These are phyloP conservation scores for Rhizopus stolonifer DNA, from an alignment of 371 early-diverging fungal genomes.

Conservation along the genomic window DNA sequence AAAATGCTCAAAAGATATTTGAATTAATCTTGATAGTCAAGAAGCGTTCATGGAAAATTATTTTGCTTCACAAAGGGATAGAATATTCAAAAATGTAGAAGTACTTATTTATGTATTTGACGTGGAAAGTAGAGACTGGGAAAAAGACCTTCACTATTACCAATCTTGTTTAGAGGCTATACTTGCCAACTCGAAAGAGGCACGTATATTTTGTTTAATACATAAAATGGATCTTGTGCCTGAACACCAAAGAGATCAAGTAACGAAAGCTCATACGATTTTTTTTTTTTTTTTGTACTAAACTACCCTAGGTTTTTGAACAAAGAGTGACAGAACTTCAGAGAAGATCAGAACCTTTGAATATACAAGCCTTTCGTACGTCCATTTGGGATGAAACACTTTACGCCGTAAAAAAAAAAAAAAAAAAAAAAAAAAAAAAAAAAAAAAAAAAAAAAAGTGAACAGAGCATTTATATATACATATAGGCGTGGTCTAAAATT, in stretches of 20 bases:
- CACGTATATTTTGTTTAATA: slow-evolving; percentile 90
- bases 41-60: slow-evolving; percentile 97
- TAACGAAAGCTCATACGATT: no score
- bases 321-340: slow-evolving; percentile 72
- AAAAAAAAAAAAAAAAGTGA: no score
- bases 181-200: slow-evolving; percentile 78
- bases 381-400: slow-evolving; percentile 97
- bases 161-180: slow-evolving; percentile 89
- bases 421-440: background rate
- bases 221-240: slow-evolving; percentile 97
- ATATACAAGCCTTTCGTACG: slow-evolving; percentile 78
- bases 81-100: slow-evolving; percentile 96
- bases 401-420: slow-evolving; percentile 64
- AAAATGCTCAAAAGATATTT: no score
- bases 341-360: slow-evolving; percentile 70
- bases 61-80: slow-evolving; percentile 87
- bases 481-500: slow-evolving; percentile 96
- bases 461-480: no score
- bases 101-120: slow-evolving; percentile 97
- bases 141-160: slow-evolving; percentile 89
- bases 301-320: slow-evolving; percentile 57
- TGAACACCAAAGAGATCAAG: slow-evolving; percentile 70
- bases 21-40: no score
- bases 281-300: no score
- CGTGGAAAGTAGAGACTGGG: slow-evolving; percentile 88